Conservation (phyloP, 2,329 filamentous ascomycete genomes). For the Penicillium vulpinum region DNA sequence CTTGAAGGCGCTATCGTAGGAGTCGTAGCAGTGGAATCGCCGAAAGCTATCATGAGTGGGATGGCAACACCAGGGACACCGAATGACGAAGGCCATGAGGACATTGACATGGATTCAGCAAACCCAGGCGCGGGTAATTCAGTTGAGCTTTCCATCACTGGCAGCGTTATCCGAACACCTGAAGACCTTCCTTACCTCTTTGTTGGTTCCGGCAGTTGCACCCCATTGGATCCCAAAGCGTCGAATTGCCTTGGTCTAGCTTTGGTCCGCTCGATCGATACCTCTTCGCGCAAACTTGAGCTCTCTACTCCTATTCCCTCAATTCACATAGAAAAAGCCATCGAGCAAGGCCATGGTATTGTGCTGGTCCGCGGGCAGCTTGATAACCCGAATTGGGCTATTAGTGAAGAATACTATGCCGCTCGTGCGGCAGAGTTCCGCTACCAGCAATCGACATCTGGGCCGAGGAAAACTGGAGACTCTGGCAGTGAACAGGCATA, state of each 20-base stretch:
- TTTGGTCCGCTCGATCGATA: constrained; percentile 46
- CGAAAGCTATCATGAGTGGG: constrained; percentile 30
- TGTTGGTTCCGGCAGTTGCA: constrained; percentile 42
- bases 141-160: not conserved
- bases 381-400: constrained; percentile 48
- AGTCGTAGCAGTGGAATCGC: constrained; percentile 51
- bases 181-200: constrained; percentile 55
- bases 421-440: constrained; percentile 40
- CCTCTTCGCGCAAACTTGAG: constrained; percentile 42
- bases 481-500: not conserved
- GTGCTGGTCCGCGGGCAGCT: constrained; percentile 51
- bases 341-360: constrained; percentile 42
- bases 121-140: not conserved
- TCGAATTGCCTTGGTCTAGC: constrained; percentile 54
- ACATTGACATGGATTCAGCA: constrained; percentile 22
- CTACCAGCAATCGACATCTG: constrained; percentile 27
- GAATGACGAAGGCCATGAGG: constrained; percentile 12
- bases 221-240: constrained; percentile 48
- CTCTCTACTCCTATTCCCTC: constrained; percentile 51
- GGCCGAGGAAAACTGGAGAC: constrained; percentile 20
- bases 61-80: constrained; percentile 5
- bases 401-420: constrained; percentile 46
- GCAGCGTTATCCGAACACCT: constrained; percentile 43
- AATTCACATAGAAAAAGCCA: constrained; percentile 29
- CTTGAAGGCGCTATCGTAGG: constrained; percentile 58